These are phyloP conservation scores for Phytophthora pisi DNA, from an alignment of 352 stramenopile species.

Conservation along the genomic window DNA sequence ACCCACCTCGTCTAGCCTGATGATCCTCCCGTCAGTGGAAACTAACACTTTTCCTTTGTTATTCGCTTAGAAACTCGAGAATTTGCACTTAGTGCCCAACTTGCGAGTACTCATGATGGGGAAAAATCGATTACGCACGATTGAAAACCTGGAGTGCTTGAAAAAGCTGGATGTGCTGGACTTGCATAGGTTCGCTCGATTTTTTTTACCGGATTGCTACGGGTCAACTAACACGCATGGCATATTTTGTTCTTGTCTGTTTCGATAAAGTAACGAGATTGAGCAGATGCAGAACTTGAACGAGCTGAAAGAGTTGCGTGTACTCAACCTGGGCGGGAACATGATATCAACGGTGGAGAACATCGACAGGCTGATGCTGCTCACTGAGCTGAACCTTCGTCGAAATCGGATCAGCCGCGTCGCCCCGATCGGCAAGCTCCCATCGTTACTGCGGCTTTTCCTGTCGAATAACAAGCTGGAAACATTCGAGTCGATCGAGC, in stretches of 20 bases:
- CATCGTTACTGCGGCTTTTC: constrained; percentile 88
- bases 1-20: not conserved
- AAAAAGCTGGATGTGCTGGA: constrained; percentile 93
- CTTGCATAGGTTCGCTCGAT: constrained; percentile 70
- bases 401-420: constrained; percentile 79
- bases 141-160: constrained; percentile 86
- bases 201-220: not conserved
- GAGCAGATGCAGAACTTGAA: constrained; percentile 88
- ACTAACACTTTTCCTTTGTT: not conserved
- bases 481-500: constrained; percentile 69
- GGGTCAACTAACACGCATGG: not conserved
- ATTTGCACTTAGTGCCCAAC: constrained; percentile 81
- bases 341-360: constrained; percentile 77
- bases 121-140: constrained; percentile 83
- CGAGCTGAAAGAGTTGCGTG: constrained; percentile 80
- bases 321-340: constrained; percentile 93
- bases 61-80: constrained; percentile 62
- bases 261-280: constrained; percentile 80
- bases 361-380: constrained; percentile 72
- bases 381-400: constrained; percentile 92
- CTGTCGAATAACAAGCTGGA: constrained; percentile 91
- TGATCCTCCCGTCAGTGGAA: not conserved
- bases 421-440: constrained; percentile 63
- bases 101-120: constrained; percentile 93
- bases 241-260: constrained; percentile 1